A percentile compares a stretch with the other conserved stretches of the same genome.
Evolutionary conservation across 805 yeast species (phyloP).

Genomic region (Novakomyces olei): DNA sequence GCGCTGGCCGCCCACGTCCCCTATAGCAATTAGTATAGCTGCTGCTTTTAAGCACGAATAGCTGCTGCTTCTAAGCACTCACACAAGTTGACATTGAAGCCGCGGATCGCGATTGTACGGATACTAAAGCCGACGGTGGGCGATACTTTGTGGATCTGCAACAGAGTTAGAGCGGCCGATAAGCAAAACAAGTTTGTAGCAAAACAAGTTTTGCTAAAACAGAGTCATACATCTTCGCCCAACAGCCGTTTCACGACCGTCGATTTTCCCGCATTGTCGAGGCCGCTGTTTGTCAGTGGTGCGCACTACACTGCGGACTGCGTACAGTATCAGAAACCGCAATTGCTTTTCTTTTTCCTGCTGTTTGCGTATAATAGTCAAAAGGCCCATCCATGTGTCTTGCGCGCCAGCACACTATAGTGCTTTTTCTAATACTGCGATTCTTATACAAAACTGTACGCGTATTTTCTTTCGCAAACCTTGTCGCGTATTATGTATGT

Average conservation of each 20-base stretch:
- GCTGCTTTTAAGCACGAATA: slow-evolving; percentile 1
- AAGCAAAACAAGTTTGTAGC: no score
- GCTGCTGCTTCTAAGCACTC: neutral
- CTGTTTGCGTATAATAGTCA: slow-evolving; percentile 48
- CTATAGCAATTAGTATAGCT: slow-evolving; percentile 4
- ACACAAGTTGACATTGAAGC: slow-evolving; percentile 19
- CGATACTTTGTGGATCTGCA: slow-evolving; percentile 26
- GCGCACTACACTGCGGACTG: neutral
- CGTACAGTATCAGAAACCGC: slow-evolving; percentile 40
- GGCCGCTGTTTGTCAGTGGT: slow-evolving; percentile 25
- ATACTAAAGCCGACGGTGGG: slow-evolving; percentile 89
- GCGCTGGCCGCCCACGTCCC: slow-evolving; percentile 89
- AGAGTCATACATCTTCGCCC: slow-evolving; percentile 18
- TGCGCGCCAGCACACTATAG: no score
- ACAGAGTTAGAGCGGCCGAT: neutral
- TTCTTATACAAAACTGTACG: no score
- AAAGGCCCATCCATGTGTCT: slow-evolving; percentile 11
- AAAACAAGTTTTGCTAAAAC: neutral
- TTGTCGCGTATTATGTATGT: no score
- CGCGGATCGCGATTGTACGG: slow-evolving; percentile 27
- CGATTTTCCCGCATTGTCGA: slow-evolving; percentile 83
- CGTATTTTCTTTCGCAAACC: no score
- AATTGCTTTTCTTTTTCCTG: slow-evolving; percentile 59
- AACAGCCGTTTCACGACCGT: slow-evolving; percentile 47
- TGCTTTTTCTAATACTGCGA: no score